Percentiles rank a stretch among this genome's conserved stretches.
phyloP scores from a whole-genome alignment of 1,139 yeast genomes.

The Taphrina confusa region DNA sequence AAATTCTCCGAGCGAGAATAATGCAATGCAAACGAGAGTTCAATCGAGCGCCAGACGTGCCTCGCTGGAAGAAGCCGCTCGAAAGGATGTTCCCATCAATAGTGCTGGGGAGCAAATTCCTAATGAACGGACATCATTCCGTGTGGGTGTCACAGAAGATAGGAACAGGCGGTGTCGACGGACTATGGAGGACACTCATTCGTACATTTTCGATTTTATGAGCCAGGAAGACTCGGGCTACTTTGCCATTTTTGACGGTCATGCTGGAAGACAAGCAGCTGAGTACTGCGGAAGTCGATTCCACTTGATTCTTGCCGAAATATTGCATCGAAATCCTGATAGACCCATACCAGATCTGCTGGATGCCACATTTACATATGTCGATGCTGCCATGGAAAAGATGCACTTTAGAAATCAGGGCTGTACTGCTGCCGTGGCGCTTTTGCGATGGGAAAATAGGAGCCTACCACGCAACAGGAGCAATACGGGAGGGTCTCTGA shows the following conservation, averaged over 20 bases:
- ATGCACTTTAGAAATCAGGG: constrained; percentile 63
- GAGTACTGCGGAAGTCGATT: constrained; percentile 92
- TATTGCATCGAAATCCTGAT: constrained; percentile 48
- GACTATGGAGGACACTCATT: constrained; percentile 96
- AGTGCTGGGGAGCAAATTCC: constrained; percentile 31
- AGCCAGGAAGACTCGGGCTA: constrained; percentile 90
- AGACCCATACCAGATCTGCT: constrained; percentile 45
- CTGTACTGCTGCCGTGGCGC: constrained; percentile 94
- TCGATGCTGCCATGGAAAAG: constrained; percentile 68
- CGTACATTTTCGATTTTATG: constrained; percentile 88
- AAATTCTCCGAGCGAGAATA: constrained; percentile 20
- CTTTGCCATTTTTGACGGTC: constrained; percentile 96
- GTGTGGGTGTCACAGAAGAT: constrained; percentile 87
- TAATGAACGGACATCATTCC: constrained; percentile 41
- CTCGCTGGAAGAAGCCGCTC: constrained; percentile 15
- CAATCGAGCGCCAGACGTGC: constrained; percentile 6
- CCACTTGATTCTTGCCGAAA: constrained; percentile 65
- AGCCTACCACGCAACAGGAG: constrained; percentile 18
- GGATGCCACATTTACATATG: constrained; percentile 59
- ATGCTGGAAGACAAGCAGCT: constrained; percentile 92
- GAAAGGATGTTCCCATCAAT: constrained; percentile 11
- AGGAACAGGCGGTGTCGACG: constrained; percentile 76
- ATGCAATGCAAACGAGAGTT: constrained; percentile 15
- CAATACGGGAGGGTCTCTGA: not conserved
- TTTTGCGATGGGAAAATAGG: constrained; percentile 75